Conservation (phyloP, 2,329 filamentous ascomycete genomes). For the Aspergillus neoniger region DNA sequence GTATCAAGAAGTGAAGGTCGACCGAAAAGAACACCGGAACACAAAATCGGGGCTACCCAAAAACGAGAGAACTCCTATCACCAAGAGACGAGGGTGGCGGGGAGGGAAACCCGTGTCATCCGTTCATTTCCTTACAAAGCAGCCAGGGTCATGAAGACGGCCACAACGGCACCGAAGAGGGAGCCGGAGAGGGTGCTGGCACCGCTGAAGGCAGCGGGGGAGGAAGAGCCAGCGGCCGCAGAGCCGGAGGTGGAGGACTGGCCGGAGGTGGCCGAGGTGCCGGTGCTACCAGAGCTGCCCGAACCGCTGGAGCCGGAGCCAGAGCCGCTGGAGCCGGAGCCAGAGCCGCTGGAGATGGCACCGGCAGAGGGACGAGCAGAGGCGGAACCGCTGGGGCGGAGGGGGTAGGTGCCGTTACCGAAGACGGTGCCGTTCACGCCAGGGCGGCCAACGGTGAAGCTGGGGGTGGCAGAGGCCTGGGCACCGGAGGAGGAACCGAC, state of each 20-base stretch:
- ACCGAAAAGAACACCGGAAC: neutral
- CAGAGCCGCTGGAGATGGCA: neutral
- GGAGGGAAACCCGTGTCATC: no score
- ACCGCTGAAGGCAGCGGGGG: slow-evolving; percentile 9
- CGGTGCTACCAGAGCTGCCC: slow-evolving; percentile 16
- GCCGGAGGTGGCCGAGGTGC: slow-evolving; percentile 12
- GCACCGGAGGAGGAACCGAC: neutral
- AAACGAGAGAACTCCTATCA: neutral
- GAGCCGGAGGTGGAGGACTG: slow-evolving; percentile 13
- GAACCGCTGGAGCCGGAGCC: slow-evolving; percentile 9
- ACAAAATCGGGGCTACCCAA: neutral
- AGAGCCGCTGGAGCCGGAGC: slow-evolving; percentile 3
- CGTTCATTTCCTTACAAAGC: slow-evolving; percentile 8
- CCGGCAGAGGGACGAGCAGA: slow-evolving; percentile 6
- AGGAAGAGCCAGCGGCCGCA: slow-evolving; percentile 6
- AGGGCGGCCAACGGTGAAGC: slow-evolving; percentile 8
- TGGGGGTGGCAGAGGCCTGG: slow-evolving; percentile 14
- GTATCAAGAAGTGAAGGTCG: slow-evolving; percentile 1
- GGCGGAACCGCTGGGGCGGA: neutral
- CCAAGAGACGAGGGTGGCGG: no score
- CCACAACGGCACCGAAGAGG: slow-evolving; percentile 17
- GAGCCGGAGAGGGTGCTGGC: slow-evolving; percentile 20
- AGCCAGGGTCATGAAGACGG: slow-evolving; percentile 13
- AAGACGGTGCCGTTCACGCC: slow-evolving; percentile 14
- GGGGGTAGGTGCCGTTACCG: slow-evolving; percentile 9